Evolutionary conservation across 441 rosid genomes (phyloP).

Genomic region (Populus hybrid): DNA sequence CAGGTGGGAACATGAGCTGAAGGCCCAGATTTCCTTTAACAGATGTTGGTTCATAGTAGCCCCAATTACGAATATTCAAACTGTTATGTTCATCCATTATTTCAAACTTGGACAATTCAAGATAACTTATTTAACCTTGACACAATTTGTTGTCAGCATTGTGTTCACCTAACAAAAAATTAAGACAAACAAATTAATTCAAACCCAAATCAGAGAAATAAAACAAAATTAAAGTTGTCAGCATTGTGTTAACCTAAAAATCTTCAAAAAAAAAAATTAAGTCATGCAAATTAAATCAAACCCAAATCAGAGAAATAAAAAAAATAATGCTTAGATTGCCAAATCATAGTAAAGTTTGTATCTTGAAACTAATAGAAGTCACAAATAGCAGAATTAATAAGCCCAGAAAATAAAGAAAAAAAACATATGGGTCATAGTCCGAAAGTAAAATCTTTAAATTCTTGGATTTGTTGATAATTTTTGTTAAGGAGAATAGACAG

Average conservation of each 20-base stretch:
- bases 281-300: too few species aligned
- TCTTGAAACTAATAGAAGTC: too few species aligned
- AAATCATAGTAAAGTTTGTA: too few species aligned
- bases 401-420: too few species aligned
- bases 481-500: not conserved
- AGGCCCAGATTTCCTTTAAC: not conserved
- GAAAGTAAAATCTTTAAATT: not conserved
- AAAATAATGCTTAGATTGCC: too few species aligned
- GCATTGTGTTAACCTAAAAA: too few species aligned
- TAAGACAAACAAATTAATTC: not conserved
- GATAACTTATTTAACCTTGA: not conserved
- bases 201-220: not conserved
- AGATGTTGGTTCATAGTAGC: not conserved
- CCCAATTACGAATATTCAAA: not conserved
- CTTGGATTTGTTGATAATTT: not conserved
- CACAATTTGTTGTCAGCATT: not conserved
- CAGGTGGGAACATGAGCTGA: not conserved
- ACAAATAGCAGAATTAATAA: too few species aligned
- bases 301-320: too few species aligned
- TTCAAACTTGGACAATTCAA: not conserved
- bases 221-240: too few species aligned
- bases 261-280: too few species aligned
- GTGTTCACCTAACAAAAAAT: not conserved
- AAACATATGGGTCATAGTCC: not conserved
- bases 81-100: not conserved